Conservation (phyloP, 2,329 filamentous ascomycete species). For the Botrytis sinoallii region DNA sequence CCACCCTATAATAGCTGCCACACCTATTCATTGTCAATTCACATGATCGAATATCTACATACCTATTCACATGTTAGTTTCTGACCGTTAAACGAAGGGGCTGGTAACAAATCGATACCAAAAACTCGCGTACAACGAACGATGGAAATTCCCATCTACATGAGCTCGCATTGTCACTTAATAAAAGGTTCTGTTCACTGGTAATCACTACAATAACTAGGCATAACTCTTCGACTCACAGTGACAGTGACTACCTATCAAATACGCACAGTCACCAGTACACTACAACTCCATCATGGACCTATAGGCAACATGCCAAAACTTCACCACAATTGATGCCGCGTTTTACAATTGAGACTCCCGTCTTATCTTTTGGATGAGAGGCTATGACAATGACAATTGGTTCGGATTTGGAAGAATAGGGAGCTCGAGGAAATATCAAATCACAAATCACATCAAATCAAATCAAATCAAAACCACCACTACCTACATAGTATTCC, state of each 20-base stretch:
- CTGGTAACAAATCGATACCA: background rate
- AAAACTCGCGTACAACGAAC: background rate
- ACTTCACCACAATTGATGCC: background rate
- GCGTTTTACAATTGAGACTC: background rate
- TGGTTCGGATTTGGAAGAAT: background rate
- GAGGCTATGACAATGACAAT: background rate
- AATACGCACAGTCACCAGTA: background rate
- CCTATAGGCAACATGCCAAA: background rate
- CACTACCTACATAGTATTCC: background rate
- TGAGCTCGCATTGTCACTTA: background rate
- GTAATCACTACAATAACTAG: background rate
- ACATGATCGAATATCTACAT: background rate
- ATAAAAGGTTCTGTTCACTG: background rate
- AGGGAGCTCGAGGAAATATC: background rate
- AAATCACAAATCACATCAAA: background rate
- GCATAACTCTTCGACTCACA: background rate
- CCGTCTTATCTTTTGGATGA: background rate
- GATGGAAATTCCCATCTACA: background rate
- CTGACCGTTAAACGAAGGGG: background rate
- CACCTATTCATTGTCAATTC: background rate
- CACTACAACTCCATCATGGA: background rate
- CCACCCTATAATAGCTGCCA: background rate
- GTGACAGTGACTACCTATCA: background rate
- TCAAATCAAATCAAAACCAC: background rate
- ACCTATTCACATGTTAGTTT: background rate